phyloP scores from a whole-genome alignment of 257 asterid genomes.

The Solanum okadae region DNA sequence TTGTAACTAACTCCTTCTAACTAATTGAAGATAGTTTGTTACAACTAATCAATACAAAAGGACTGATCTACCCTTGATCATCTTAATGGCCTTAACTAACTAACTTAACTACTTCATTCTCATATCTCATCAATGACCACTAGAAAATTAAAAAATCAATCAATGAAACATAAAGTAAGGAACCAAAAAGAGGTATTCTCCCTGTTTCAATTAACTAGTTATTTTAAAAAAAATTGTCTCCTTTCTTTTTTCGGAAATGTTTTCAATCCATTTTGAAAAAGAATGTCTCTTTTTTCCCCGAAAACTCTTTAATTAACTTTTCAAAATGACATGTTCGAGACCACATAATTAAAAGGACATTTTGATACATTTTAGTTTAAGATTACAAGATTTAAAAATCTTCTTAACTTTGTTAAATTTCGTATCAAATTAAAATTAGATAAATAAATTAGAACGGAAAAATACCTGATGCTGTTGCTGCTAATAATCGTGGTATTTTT shows the following conservation, averaged over 20 bases:
- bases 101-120: no score
- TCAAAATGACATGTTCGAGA: background rate
- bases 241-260: no score
- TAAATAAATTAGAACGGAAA: background rate
- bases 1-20: no score
- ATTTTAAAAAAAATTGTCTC: no score
- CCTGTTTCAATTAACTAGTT: background rate
- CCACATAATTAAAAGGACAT: background rate
- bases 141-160: background rate
- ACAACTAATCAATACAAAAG: no score
- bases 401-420: background rate
- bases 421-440: background rate
- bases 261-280: background rate
- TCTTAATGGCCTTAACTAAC: no score
- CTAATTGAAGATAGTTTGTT: no score
- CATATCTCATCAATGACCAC: background rate
- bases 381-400: no score
- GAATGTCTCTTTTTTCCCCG: no score
- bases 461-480: background rate
- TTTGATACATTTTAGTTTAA: background rate
- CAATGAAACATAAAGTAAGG: background rate
- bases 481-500: background rate
- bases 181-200: background rate
- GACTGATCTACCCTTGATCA: no score
- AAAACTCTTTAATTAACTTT: background rate